phyloP scores from a whole-genome alignment of 2,329 filamentous ascomycete genomes.

The Furcasterigmium furcatum region DNA sequence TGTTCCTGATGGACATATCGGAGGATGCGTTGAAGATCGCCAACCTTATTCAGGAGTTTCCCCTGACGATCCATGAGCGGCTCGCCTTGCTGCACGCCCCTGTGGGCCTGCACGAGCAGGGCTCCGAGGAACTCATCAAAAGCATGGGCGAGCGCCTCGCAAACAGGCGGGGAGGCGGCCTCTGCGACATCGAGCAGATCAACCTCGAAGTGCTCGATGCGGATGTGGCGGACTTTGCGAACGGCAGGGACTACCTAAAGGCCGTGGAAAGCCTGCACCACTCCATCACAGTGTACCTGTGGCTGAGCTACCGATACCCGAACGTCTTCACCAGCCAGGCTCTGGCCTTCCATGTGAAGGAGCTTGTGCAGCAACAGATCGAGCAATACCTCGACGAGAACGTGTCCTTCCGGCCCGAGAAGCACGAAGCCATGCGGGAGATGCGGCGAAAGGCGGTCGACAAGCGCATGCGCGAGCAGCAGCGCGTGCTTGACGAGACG shows the following conservation, averaged over 20 bases:
- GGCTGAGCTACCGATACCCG: conserved; percentile 86
- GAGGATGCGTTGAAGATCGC: conserved; percentile 62
- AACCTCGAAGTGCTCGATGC: conserved; percentile 73
- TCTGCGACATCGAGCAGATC: conserved; percentile 69
- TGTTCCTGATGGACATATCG: conserved; percentile 64
- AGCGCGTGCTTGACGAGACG: conserved; percentile 15
- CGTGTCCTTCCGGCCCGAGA: conserved; percentile 18
- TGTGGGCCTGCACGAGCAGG: conserved; percentile 47
- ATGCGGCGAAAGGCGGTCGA: conserved; percentile 11
- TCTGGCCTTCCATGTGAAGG: conserved; percentile 77
- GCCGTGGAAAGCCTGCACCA: conserved; percentile 78
- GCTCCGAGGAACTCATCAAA: conserved; percentile 47
- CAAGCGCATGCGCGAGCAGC: conserved; percentile 12
- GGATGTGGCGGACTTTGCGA: conserved; percentile 30
- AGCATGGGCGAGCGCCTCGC: conserved; percentile 70
- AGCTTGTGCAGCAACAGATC: conserved; percentile 73
- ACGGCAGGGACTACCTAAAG: conserved; percentile 50
- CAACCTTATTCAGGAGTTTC: conserved; percentile 69
- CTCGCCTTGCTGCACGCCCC: conserved; percentile 75
- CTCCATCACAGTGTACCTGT: conserved; percentile 80
- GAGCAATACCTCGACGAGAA: conserved; percentile 49
- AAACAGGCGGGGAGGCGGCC: conserved; percentile 58
- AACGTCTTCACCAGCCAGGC: conserved; percentile 74
- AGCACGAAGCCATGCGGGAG: conserved; percentile 26
- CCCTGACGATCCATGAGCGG: conserved; percentile 70